Evolutionary conservation across 352 stramenopile species (phyloP).

Genomic region (Phytopythium montanum): DNA sequence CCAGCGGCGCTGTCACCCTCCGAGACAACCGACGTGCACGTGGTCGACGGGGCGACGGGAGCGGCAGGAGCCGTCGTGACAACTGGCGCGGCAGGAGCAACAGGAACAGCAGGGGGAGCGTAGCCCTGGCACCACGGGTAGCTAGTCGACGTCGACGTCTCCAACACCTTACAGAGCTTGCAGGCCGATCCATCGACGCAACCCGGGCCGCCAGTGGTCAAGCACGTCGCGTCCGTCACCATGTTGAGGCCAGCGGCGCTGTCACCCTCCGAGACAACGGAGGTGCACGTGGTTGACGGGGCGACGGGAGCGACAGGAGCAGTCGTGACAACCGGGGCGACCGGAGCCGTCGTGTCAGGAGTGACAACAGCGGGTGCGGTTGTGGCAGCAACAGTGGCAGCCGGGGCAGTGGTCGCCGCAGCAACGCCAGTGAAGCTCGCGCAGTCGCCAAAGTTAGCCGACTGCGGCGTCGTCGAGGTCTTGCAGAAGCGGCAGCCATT

Average conservation of each 20-base stretch:
- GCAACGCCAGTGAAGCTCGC: conserved; percentile 6
- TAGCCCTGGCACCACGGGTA: conserved; percentile 21
- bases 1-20: conserved; percentile 28
- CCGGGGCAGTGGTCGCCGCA: not conserved
- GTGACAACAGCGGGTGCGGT: not conserved
- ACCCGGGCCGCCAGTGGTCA: conserved; percentile 10
- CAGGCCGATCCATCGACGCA: not conserved
- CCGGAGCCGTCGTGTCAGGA: not conserved
- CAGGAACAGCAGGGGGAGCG: not conserved
- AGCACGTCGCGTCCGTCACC: conserved; percentile 23
- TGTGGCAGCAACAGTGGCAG: not conserved
- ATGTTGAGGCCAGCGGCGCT: conserved; percentile 25
- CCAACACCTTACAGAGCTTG: conserved; percentile 12
- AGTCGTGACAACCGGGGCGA: not conserved
- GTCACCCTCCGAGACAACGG: conserved; percentile 24
- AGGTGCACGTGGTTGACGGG: conserved; percentile 7
- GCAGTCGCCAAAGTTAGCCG: conserved; percentile 22
- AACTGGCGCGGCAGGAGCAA: not conserved
- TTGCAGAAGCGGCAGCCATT: conserved; percentile 31
- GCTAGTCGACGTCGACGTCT: conserved; percentile 14
- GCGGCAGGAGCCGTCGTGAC: not conserved
- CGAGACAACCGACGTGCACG: conserved; percentile 14
- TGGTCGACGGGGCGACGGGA: conserved; percentile 2
- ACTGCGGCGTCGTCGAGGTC: conserved; percentile 17
- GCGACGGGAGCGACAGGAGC: not conserved